Evolutionary conservation across 2,329 filamentous ascomycete species (phyloP), one percentile per base, ranked within the genome.

Genomic region (Parascedosporium putredinis): DNA sequence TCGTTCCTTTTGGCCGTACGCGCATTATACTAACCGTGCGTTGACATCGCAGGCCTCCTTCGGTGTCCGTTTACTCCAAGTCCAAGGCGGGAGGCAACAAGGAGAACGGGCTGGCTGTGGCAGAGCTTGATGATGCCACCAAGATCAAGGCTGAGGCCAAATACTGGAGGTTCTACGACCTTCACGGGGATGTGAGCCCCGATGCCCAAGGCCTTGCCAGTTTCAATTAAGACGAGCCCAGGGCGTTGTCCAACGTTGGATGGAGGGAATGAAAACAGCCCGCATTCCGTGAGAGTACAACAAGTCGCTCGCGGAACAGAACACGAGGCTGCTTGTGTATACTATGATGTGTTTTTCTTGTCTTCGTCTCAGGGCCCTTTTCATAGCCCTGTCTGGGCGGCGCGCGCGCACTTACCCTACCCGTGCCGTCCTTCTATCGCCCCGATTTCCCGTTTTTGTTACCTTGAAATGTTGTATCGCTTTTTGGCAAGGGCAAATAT

Each of bases 161-260:
- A 47, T 75, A 73, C 58, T 64, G 69, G 50, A 72, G 64, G 53
- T 81, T 74, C 57, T 81, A 76, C 55, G 70, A 80, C 56, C 67
- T 73, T 25, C 71, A 76, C 47, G 59, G 56, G 33, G 74, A 76
- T 44, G 66, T 70, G 2, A 67, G 71, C 45, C 55, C 67, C 9
- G 69, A 68, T 40, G 70, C 70, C 0, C 70, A 71, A 54, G 77
- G 75, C 3, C 69, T 68, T 3, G 75, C 72, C 5, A 63, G 68
- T 44, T 81, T 79, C 58, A 67, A 79, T 61, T 78, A 67, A 53
- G 38, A n/a, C n/a, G n/a, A n/a, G n/a, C n/a, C n/a, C n/a, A n/a
- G n/a, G n/a, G n/a, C n/a, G n/a, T n/a, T n/a, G n/a, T n/a, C n/a
- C n/a, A n/a, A n/a, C n/a, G n/a, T n/a, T n/a, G n/a, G n/a, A n/a